Percentiles rank a stretch among this genome's conserved stretches.
These are phyloP conservation scores for Beauveria sp. DNA, from an alignment of 2,329 filamentous ascomycete species.

Conservation along the genomic window DNA sequence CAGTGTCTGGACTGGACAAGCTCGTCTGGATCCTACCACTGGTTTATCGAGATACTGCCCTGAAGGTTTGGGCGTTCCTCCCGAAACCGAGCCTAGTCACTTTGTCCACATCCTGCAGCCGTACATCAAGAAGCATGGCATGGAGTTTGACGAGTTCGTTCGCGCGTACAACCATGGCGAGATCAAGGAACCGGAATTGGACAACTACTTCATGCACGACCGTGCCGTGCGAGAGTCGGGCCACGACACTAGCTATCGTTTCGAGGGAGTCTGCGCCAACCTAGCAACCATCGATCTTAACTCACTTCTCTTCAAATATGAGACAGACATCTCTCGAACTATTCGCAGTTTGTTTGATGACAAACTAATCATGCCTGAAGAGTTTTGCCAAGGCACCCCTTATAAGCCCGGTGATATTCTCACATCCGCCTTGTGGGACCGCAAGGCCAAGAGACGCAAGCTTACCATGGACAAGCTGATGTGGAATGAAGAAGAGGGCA, in stretches of 20 bases:
- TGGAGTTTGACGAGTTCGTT: slow-evolving; percentile 80
- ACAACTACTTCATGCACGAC: slow-evolving; percentile 94
- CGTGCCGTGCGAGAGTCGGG: slow-evolving; percentile 92
- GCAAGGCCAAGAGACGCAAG: slow-evolving; percentile 77
- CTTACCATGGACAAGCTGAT: slow-evolving; percentile 83
- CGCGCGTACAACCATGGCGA: slow-evolving; percentile 74
- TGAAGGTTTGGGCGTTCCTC: slow-evolving; percentile 76
- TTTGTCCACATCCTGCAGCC: slow-evolving; percentile 78
- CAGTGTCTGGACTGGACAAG: slow-evolving; percentile 75
- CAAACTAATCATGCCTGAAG: slow-evolving; percentile 69
- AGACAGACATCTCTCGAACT: slow-evolving; percentile 80
- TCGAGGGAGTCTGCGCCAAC: slow-evolving; percentile 81
- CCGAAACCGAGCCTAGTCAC: slow-evolving; percentile 82
- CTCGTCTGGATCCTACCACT: slow-evolving; percentile 68
- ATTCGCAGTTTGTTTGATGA: slow-evolving; percentile 83
- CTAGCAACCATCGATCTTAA: slow-evolving; percentile 93
- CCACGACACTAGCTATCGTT: slow-evolving; percentile 90
- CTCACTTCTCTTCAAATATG: slow-evolving; percentile 92
- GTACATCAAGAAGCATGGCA: slow-evolving; percentile 74
- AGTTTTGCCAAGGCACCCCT: slow-evolving; percentile 64
- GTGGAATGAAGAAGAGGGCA: slow-evolving; percentile 85
- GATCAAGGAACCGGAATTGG: slow-evolving; percentile 77
- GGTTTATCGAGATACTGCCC: slow-evolving; percentile 81
- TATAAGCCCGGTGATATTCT: slow-evolving; percentile 64
- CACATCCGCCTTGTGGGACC: slow-evolving; percentile 83